These are phyloP conservation scores for Aspergillus niger DNA, from an alignment of 2,329 filamentous ascomycete species.

Conservation along the genomic window DNA sequence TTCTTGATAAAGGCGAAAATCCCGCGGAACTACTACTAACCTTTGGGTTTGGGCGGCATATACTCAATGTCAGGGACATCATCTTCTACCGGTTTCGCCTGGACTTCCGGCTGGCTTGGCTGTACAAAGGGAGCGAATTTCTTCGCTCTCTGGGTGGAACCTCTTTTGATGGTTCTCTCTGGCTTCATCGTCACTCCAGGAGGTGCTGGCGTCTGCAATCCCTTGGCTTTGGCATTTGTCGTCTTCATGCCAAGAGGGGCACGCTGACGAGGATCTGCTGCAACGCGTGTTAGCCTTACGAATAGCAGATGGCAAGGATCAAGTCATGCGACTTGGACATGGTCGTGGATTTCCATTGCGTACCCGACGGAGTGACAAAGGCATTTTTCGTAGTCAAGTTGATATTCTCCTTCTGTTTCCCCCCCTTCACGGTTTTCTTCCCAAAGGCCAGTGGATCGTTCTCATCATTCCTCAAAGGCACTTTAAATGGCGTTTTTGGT, in stretches of 20 bases:
- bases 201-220: conserved; percentile 66
- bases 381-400: conserved; percentile 61
- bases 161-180: conserved; percentile 64
- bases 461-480: conserved; percentile 81
- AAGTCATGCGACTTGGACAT: neutral
- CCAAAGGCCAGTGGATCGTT: conserved; percentile 66
- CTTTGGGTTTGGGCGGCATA: conserved; percentile 71
- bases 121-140: conserved; percentile 55
- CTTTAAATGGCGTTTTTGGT: conserved; percentile 80
- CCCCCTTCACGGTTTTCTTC: conserved; percentile 61
- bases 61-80: conserved; percentile 81
- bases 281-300: conserved; percentile 10
- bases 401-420: conserved; percentile 60
- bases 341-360: conserved; percentile 23
- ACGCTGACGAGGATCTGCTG: conserved; percentile 65
- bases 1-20: neutral
- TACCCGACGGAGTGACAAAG: conserved; percentile 81
- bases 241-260: conserved; percentile 92
- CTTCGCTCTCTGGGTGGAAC: conserved; percentile 63
- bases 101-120: conserved; percentile 49
- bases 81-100: conserved; percentile 51
- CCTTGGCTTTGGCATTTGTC: conserved; percentile 83
- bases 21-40: conserved; percentile 31
- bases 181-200: conserved; percentile 61
- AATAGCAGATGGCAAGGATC: neutral